Conservation (phyloP, 139 green algal species). For the Desmodesmus armatus region DNA sequence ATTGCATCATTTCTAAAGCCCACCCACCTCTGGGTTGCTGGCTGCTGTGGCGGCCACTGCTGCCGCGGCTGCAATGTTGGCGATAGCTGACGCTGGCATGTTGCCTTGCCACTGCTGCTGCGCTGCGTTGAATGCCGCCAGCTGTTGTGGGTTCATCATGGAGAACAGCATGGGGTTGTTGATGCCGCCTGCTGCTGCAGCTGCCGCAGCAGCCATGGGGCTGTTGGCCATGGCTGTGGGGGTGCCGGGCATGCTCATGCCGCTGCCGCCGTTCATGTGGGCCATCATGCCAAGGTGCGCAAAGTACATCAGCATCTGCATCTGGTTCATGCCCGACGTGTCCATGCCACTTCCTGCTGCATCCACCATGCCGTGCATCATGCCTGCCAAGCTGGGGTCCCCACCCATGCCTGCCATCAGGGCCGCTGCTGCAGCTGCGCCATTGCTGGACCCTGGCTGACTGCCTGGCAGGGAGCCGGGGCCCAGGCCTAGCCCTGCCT, state of each 20-base stretch:
- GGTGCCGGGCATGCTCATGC: neutral
- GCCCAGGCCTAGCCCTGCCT: neutral
- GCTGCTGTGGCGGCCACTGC: constrained; percentile 1
- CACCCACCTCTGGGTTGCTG: constrained; percentile 29
- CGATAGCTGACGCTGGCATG: constrained; percentile 10
- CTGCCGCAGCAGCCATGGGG: neutral
- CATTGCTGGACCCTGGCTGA: constrained; percentile 16
- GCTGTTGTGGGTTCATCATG: constrained; percentile 17
- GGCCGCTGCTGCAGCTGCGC: constrained; percentile 18
- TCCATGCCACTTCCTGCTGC: constrained; percentile 9
- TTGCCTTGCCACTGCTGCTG: constrained; percentile 8
- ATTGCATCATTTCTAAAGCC: neutral
- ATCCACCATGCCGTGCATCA: constrained; percentile 13
- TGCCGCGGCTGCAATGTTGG: constrained; percentile 38
- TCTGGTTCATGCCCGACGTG: constrained; percentile 44
- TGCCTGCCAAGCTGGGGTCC: neutral
- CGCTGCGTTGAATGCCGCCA: neutral
- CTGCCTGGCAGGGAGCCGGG: neutral
- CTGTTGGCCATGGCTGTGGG: neutral
- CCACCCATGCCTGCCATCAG: constrained; percentile 38
- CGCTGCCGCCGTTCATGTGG: constrained; percentile 4
- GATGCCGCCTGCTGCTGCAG: neutral
- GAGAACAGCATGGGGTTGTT: constrained; percentile 6
- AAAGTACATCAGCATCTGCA: constrained; percentile 46
- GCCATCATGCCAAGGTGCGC: constrained; percentile 37